Evolutionary conservation across 2,329 filamentous ascomycete genomes (phyloP), one percentile per base, ranked within the genome.

Genomic region (Coniochaeta sp.): DNA sequence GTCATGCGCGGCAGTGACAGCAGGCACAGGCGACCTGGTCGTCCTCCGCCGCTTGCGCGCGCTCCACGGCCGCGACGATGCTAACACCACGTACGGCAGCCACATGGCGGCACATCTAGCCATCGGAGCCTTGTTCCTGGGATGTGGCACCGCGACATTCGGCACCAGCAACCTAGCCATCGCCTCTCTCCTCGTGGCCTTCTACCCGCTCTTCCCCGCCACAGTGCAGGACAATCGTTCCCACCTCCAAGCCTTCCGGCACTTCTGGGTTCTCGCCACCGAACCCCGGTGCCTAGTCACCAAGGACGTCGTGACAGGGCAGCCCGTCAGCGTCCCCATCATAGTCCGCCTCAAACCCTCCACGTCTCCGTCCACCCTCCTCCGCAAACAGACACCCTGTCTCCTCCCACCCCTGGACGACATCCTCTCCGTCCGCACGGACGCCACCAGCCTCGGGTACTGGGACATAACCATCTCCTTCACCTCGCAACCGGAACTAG

Each of bases 181-280:
- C 48, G 92, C 90, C 1, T 83, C 89, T 12, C 76, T 99, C 6
- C 81, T 99, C 7, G 86, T 94, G 40, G 87, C 94, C 1, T 95
- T 99, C 67, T 99, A 99, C 63, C 94, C 94, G 0, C 78, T 96
- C 18, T 96, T 95, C 65, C 94, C 94, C 0, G 86, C 82, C 9
- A 86, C 83, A 27, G 89, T 97, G 2, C 87, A 95, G 62, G 94
- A 99, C 70, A 97, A 97, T 63, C 87, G 89, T 57, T 91, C 90
- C 10, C 94, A 99, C 62, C 77, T 99, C 6, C 94, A 99, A 71
- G 94, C 95, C 3, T 94, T 99, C 72, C 84, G 95, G 5, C 92
- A 99, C 68, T 88, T 99, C 63, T 99, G 94, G 94, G 92, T 96
- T 10, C 77, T 99, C 3, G 94, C 94, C 1, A 86, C 89, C 0